Evolutionary conservation across 129 eudicot genomes (phyloP).

Genomic region (Artemisia argyi): DNA sequence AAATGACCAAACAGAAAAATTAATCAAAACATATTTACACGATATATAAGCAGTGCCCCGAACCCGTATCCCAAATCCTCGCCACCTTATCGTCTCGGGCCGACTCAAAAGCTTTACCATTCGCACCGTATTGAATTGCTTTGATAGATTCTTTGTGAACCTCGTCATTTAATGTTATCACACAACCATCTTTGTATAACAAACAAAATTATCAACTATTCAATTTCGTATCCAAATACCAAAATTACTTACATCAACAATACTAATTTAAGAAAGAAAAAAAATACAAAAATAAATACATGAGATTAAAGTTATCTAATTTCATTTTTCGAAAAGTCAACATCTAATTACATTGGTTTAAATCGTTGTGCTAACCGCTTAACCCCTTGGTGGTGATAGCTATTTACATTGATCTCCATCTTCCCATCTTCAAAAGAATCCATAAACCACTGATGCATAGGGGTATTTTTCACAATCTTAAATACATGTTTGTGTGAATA

Average conservation of each 20-base stretch:
- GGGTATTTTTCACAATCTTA: slow-evolving; percentile 61
- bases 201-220: too few relatives aligned
- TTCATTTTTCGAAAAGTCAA: too few relatives aligned
- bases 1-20: too few relatives aligned
- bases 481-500: slow-evolving; percentile 85
- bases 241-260: neutral
- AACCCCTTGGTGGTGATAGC: slow-evolving; percentile 97
- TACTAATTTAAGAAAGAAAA: neutral
- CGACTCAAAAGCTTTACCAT: slow-evolving; percentile 80
- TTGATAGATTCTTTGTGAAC: too few relatives aligned
- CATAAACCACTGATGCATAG: slow-evolving; percentile 74
- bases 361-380: slow-evolving; percentile 79
- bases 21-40: slow-evolving; percentile 56
- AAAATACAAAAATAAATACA: too few relatives aligned
- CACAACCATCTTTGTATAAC: slow-evolving; percentile 55
- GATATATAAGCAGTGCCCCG: slow-evolving; percentile 64
- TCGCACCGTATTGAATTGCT: slow-evolving; percentile 77
- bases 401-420: slow-evolving; percentile 71
- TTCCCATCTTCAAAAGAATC: slow-evolving; percentile 47
- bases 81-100: slow-evolving; percentile 93
- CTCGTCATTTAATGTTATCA: slow-evolving; percentile 43
- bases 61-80: slow-evolving; percentile 73
- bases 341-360: too few relatives aligned
- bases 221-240: too few relatives aligned
- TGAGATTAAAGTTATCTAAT: too few relatives aligned